Base-by-base conservation (phyloP, 148 eudicot genomes). In the Nepenthes gracilis region DNA sequence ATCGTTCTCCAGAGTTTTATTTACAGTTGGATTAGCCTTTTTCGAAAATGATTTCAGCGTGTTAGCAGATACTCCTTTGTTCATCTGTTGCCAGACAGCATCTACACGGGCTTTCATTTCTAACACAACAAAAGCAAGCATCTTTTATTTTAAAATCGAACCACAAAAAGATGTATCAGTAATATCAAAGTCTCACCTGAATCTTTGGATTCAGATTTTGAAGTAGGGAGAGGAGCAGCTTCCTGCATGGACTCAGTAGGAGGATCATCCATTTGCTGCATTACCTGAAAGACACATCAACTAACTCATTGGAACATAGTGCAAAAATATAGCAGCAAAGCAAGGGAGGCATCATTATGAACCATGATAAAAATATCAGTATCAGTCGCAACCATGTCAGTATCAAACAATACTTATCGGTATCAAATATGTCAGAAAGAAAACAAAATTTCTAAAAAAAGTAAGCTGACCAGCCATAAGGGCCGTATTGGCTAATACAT, bases 71-170 rank as follows among this genome's bases (percentile, higher is more conserved):
- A 86, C 80, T 59, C 99, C 99, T 81, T 93, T 93, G 58, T 83
- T 86, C 95, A 93, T 86, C 75, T 79, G 82, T 69, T 88, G 75
- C 96, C 99, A 93, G 32, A 86, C 79, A 68, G 87, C 95, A 75
- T 88, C 89, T 14, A 88, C 92, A 50, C 85, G 80, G 61, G 88
- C 86, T 74, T 86, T 82, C 72, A 78, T 73, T 62, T 93, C 96
- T 88, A 83, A 58, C 55, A 81, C 59, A 71, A 66, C n/a, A 12
- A 54, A 47, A 61, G 1, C 11, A 43, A 64, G 35, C 6, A 64
- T 40, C 34, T 51, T 71, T 33, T 15, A 34, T 15, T 35, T 51
- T 57, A 43, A 2, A 40, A 43, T 4, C 15, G 15, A 36, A 64
- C 14, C 57, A 5, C 12, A 43, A 51, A 12, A 9, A 53, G 8